These are phyloP conservation scores for Hemerocallis citrina DNA, from an alignment of 106 monocot genomes.

Conservation along the genomic window DNA sequence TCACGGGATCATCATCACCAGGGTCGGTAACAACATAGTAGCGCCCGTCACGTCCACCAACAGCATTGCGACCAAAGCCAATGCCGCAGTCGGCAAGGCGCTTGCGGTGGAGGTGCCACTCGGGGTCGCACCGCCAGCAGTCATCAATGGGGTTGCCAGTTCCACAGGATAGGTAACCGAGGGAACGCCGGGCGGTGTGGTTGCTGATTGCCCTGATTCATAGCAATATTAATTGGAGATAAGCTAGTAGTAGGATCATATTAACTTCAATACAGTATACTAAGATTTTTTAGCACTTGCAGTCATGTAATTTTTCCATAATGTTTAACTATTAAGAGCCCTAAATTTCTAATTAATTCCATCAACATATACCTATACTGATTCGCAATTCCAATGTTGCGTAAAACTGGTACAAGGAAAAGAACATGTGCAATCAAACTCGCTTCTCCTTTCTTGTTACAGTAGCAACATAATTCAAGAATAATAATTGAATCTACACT, in stretches of 20 bases:
- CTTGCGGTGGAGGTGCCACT: constrained; percentile 40
- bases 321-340: background rate
- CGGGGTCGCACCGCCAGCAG: constrained; percentile 41
- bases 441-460: too few relatives aligned
- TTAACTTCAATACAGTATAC: background rate
- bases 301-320: too few relatives aligned
- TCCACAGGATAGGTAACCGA: constrained; percentile 27
- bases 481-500: too few relatives aligned
- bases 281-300: too few relatives aligned
- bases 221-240: background rate
- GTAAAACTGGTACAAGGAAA: background rate
- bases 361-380: too few relatives aligned
- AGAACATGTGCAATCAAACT: too few relatives aligned
- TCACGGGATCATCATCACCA: constrained; percentile 29
- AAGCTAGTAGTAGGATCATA: background rate
- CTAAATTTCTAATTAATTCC: background rate
- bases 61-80: constrained; percentile 42
- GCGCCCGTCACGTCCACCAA: constrained; percentile 34
- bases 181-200: constrained; percentile 3
- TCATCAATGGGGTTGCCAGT: constrained; percentile 47
- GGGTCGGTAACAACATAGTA: constrained; percentile 34
- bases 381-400: background rate
- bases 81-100: constrained; percentile 40
- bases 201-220: constrained; percentile 15
- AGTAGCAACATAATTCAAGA: too few relatives aligned